Evolutionary conservation across 768 basidiomycete species (phyloP).

Genomic region (Amanita brunnescens): DNA sequence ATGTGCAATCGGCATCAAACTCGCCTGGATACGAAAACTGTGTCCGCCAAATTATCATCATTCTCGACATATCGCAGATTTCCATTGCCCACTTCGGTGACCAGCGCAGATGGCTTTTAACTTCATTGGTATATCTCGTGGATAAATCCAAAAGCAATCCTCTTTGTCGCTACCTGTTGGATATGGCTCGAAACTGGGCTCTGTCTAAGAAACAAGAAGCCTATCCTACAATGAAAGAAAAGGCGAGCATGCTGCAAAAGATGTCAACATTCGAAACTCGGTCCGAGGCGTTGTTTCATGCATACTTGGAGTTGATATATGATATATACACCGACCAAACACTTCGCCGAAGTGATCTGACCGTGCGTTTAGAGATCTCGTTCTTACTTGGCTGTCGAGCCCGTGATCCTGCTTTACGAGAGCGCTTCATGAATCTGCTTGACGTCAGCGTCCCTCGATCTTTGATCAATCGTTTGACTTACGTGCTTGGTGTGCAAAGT

Average conservation of each 20-base stretch:
- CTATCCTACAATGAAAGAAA: constrained; percentile 93
- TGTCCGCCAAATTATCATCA: constrained; percentile 61
- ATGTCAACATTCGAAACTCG: constrained; percentile 81
- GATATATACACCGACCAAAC: constrained; percentile 88
- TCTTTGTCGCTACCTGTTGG: constrained; percentile 79
- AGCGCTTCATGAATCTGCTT: constrained; percentile 82
- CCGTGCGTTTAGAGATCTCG: constrained; percentile 84
- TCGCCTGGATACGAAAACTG: constrained; percentile 46
- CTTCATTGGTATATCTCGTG: constrained; percentile 68
- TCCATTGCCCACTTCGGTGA: constrained; percentile 81
- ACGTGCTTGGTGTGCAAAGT: constrained; percentile 86
- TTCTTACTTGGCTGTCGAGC: constrained; percentile 90
- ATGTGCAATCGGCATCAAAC: constrained; percentile 49
- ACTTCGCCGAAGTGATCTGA: constrained; percentile 87
- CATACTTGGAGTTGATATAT: constrained; percentile 83
- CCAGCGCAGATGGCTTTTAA: constrained; percentile 73
- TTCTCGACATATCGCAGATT: constrained; percentile 79
- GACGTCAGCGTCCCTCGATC: constrained; percentile 84
- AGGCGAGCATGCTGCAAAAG: constrained; percentile 79
- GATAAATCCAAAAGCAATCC: constrained; percentile 80
- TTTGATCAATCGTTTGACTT: constrained; percentile 73
- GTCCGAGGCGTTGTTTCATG: constrained; percentile 69
- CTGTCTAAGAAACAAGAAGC: constrained; percentile 66
- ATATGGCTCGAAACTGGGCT: constrained; percentile 86
- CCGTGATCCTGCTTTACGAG: constrained; percentile 68